Evolutionary conservation across 805 yeast genomes (phyloP).

Genomic region (Kodamaea hsintzibuensis): DNA sequence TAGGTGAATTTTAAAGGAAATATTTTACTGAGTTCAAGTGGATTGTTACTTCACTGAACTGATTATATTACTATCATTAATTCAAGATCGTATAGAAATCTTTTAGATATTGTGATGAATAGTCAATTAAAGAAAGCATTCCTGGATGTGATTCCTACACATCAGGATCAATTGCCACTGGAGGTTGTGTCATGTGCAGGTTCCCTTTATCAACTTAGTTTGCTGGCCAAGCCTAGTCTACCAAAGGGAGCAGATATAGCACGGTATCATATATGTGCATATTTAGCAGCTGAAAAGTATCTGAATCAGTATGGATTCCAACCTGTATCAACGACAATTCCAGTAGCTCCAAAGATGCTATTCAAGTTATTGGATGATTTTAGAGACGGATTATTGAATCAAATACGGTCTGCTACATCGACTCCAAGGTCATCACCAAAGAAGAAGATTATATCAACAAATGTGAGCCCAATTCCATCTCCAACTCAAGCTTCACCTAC

Average conservation of each 20-base stretch:
- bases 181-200: slow-evolving; percentile 41
- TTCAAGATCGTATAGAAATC: too few relatives aligned
- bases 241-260: slow-evolving; percentile 61
- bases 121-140: slow-evolving; percentile 34
- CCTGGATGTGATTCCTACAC: slow-evolving; percentile 51
- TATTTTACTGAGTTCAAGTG: too few relatives aligned
- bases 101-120: too few relatives aligned
- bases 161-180: slow-evolving; percentile 45
- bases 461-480: slow-evolving; percentile 13
- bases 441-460: too few relatives aligned
- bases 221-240: slow-evolving; percentile 51
- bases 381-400: slow-evolving; percentile 37
- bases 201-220: slow-evolving; percentile 50
- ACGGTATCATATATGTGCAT: slow-evolving; percentile 67
- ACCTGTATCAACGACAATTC: slow-evolving; percentile 54
- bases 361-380: slow-evolving; percentile 47
- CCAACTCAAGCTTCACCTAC: slow-evolving; percentile 15
- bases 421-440: slow-evolving; percentile 20
- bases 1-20: too few relatives aligned
- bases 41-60: too few relatives aligned
- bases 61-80: too few relatives aligned
- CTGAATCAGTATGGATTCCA: slow-evolving; percentile 41
- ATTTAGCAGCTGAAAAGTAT: slow-evolving; percentile 54
- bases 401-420: slow-evolving; percentile 17
- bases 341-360: slow-evolving; percentile 52